These are phyloP conservation scores for Eucalyptus lansdowneana DNA, from an alignment of 345 rosid species.

Conservation along the genomic window DNA sequence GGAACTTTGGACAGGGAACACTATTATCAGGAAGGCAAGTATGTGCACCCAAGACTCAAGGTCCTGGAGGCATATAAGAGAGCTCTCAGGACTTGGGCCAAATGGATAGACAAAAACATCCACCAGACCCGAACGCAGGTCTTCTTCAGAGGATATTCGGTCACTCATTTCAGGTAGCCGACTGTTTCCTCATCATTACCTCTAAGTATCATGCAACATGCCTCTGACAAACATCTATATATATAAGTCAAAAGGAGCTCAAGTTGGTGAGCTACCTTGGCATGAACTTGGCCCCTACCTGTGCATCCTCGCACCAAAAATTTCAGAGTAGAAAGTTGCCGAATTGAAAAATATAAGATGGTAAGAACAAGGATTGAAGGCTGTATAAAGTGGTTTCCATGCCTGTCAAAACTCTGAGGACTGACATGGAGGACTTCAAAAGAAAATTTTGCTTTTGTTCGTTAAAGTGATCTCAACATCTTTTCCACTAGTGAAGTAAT, in stretches of 20 bases:
- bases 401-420: not conserved
- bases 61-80: constrained; percentile 70
- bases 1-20: not conserved
- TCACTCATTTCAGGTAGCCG: constrained; percentile 64
- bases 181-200: not conserved
- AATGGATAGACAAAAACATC: constrained; percentile 69
- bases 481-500: not conserved
- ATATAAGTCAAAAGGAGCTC: not conserved
- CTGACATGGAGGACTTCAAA: not conserved
- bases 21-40: constrained; percentile 78
- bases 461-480: not conserved
- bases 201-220: not conserved
- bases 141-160: constrained; percentile 77
- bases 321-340: not conserved
- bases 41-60: constrained; percentile 63
- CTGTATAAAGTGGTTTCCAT: not conserved
- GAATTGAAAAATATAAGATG: not conserved
- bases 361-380: not conserved
- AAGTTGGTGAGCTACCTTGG: not conserved
- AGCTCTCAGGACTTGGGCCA: constrained; percentile 80
- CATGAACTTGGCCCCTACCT: not conserved
- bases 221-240: not conserved
- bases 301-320: not conserved
- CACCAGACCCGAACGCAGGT: constrained; percentile 37
- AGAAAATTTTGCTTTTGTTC: not conserved